Evolutionary conservation across 176 grass and related monocot genomes (phyloP), one percentile per base, ranked within the genome.

Genomic region (Carex scoparia): DNA sequence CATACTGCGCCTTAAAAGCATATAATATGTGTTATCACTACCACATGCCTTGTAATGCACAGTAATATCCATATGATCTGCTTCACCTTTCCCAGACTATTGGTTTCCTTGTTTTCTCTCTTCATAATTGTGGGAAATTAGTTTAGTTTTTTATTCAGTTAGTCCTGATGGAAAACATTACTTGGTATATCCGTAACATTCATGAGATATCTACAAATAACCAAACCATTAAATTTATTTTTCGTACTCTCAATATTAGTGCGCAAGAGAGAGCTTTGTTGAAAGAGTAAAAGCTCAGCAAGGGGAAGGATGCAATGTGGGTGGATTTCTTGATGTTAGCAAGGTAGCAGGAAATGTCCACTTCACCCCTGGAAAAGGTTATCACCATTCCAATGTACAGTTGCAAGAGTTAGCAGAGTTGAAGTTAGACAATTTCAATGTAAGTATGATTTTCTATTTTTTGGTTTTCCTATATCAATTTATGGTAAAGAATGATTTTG

Each of bases 341-440:
- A 99, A 99, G 88, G 96, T 95, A 86, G 96, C 93, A 38, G 96
- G 96, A 81, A 94, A 99, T 92, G 90, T 99, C 69, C 96, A 99
- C 54, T 95, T 99, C 92, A 88, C 87, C 19, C 90, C 91, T 84
- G 96, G 96, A 79, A 99, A 94, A 91, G 92, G 96, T 49, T 95
- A 89, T 89, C 91, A 94, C 80, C 89, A 95, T 78, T 95, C 96
- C 31, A 93, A 93, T 18, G 76, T 95, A 55, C 72, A 89, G 87
- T 58, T 91, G 64, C 85, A 94, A 84, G 93, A 99, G 30, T 84
- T 95, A 27, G 86, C 89, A 1, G 81, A 61, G 69, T 70, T 91
- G 30, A 79, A 91, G 18, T 61, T 80, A 85, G 90, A 90, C 86
- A 92, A 90, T 87, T 95, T 88, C 35, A 95, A 99, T 82, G 96